Evolutionary conservation across 2,329 filamentous ascomycete species (phyloP).

Genomic region (Orbilia brochopaga): DNA sequence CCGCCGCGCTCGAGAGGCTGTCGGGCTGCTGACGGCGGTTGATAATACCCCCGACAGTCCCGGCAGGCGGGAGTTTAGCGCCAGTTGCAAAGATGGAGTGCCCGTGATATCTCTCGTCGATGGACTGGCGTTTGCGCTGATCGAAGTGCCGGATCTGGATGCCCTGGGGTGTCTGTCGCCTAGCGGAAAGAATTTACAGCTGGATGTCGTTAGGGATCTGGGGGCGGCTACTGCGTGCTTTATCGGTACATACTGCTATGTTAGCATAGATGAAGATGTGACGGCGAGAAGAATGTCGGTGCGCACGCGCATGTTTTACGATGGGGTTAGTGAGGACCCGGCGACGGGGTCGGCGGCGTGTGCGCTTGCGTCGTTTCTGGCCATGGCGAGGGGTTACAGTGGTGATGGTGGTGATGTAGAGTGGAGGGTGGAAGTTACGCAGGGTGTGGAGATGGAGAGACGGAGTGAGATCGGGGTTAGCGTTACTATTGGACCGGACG

Average conservation of each 20-base stretch:
- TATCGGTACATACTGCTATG: constrained; percentile 67
- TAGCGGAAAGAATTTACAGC: constrained; percentile 16
- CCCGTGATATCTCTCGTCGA: constrained; percentile 70
- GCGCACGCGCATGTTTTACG: constrained; percentile 67
- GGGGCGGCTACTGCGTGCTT: constrained; percentile 57
- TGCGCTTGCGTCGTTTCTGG: constrained; percentile 65
- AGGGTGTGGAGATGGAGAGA: constrained; percentile 73
- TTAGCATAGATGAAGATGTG: constrained; percentile 57
- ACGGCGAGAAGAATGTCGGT: constrained; percentile 58
- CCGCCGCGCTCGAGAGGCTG: constrained; percentile 3
- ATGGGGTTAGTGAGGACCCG: constrained; percentile 64
- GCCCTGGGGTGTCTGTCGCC: constrained; percentile 61
- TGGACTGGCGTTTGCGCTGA: constrained; percentile 75
- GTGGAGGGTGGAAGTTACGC: constrained; percentile 64
- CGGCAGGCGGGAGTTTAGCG: constrained; percentile 55
- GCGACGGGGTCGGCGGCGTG: constrained; percentile 70
- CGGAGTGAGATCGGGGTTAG: constrained; percentile 64
- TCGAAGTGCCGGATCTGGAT: constrained; percentile 67
- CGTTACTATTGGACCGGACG: constrained; percentile 56
- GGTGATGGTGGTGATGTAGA: constrained; percentile 54
- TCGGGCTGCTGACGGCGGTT: constrained; percentile 14
- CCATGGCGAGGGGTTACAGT: constrained; percentile 58
- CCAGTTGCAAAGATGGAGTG: constrained; percentile 58
- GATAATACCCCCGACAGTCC: constrained; percentile 40
- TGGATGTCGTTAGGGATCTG: constrained; percentile 29